Evolutionary conservation across 2,329 filamentous ascomycete genomes (phyloP).

Genomic region (Sarocladium brachiariae): DNA sequence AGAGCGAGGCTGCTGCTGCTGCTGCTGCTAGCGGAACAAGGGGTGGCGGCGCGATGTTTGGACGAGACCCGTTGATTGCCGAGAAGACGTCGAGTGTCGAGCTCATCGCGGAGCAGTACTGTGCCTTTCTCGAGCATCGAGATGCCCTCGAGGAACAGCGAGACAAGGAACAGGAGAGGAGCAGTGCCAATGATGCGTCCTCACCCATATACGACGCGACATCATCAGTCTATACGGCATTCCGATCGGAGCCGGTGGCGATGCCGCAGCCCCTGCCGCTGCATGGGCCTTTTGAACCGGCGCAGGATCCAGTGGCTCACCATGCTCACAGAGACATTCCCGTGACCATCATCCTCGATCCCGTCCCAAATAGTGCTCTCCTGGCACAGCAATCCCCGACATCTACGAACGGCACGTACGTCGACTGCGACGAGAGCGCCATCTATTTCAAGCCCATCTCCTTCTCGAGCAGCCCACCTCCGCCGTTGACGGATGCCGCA

Average conservation of each 20-base stretch:
- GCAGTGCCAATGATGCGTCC: background rate
- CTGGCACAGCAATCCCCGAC: background rate
- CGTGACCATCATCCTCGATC: background rate
- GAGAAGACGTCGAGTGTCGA: conserved; percentile 32
- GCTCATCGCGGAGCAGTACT: conserved; percentile 39
- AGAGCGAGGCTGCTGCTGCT: too few relatives aligned
- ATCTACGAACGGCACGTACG: conserved; percentile 33
- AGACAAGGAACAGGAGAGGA: background rate
- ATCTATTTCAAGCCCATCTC: conserved; percentile 41
- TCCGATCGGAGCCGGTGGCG: too few relatives aligned
- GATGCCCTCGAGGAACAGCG: conserved; percentile 5
- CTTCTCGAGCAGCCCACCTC: conserved; percentile 28
- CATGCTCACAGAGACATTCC: background rate
- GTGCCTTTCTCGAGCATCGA: conserved; percentile 29
- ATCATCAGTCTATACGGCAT: conserved; percentile 1
- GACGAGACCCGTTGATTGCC: conserved; percentile 10
- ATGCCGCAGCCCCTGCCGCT: too few relatives aligned
- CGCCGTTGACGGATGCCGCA: conserved; percentile 11
- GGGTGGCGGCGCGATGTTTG: background rate
- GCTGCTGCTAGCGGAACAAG: too few relatives aligned
- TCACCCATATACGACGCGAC: background rate
- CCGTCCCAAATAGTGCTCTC: background rate
- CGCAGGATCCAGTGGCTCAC: background rate
- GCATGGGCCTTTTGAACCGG: background rate
- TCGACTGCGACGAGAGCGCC: conserved; percentile 39